Percentiles rank a stretch among this genome's conserved stretches.
Conservation (phyloP, 2,329 filamentous ascomycete genomes). For the Fusarium albidum region DNA sequence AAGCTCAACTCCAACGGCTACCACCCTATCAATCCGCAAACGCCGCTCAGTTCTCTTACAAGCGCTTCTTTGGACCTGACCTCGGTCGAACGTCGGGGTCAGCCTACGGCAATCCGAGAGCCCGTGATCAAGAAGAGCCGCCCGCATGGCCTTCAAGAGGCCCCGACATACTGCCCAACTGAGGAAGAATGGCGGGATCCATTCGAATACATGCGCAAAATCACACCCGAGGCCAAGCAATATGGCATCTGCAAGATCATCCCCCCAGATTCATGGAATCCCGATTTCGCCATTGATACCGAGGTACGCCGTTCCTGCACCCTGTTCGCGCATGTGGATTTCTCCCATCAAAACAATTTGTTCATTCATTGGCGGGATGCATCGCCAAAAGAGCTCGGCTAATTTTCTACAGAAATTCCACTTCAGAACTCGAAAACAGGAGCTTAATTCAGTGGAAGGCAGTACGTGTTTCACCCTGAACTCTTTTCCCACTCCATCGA, state of each 20-base stretch:
- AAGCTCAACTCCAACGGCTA: slow-evolving; percentile 63
- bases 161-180: slow-evolving; percentile 88
- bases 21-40: slow-evolving; percentile 58
- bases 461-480: slow-evolving; percentile 65
- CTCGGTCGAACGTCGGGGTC: slow-evolving; percentile 90
- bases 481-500: slow-evolving; percentile 1
- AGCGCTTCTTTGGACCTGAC: slow-evolving; percentile 78
- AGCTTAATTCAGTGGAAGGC: slow-evolving; percentile 97
- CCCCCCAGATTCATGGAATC: slow-evolving; percentile 92
- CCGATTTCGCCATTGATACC: slow-evolving; percentile 94
- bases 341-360: not conserved
- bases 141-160: slow-evolving; percentile 86
- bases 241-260: slow-evolving; percentile 97
- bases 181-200: slow-evolving; percentile 96
- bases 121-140: slow-evolving; percentile 79
- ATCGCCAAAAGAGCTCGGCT: slow-evolving; percentile 8
- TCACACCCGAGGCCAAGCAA: slow-evolving; percentile 82
- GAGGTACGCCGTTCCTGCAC: slow-evolving; percentile 66
- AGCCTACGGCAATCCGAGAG: slow-evolving; percentile 79
- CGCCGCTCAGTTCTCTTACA: slow-evolving; percentile 63
- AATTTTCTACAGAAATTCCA: slow-evolving; percentile 78
- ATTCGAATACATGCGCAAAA: slow-evolving; percentile 92
- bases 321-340: slow-evolving; percentile 11
- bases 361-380: slow-evolving; percentile 3
- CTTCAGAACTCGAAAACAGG: slow-evolving; percentile 94